These are phyloP conservation scores for Salvia miltiorrhiza DNA, from an alignment of 257 asterid species.

Conservation along the genomic window DNA sequence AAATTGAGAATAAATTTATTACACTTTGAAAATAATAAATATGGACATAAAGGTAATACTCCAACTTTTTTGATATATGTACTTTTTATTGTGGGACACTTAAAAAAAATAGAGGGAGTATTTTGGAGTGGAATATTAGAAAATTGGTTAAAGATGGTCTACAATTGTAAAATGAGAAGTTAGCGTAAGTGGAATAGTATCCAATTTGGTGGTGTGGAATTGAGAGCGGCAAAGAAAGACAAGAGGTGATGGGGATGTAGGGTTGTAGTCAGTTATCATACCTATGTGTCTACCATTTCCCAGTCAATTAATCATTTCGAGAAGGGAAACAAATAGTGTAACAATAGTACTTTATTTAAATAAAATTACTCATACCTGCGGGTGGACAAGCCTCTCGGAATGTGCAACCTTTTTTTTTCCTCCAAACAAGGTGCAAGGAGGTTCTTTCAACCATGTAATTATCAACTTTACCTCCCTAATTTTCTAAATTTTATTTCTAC, in stretches of 20 bases:
- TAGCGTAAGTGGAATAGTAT: no score
- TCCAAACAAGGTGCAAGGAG: not conserved
- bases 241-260: constrained; percentile 14
- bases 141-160: no score
- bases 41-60: no score
- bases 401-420: constrained; percentile 6
- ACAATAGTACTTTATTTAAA: not conserved
- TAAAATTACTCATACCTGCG: not conserved
- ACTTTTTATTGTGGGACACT: no score
- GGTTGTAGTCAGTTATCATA: constrained; percentile 14
- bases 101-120: no score
- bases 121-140: no score
- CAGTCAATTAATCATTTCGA: constrained; percentile 12
- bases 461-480: not conserved
- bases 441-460: not conserved
- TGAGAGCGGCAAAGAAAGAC: not conserved
- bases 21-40: no score
- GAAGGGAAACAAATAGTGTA: not conserved
- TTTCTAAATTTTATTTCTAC: not conserved
- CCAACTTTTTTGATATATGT: no score
- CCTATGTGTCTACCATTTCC: constrained; percentile 7
- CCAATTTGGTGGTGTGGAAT: not conserved
- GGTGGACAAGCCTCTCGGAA: not conserved
- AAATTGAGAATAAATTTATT: no score
- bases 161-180: no score